Base-by-base conservation (phyloP, 257 asterid species). In the Capsicum pubescens region DNA sequence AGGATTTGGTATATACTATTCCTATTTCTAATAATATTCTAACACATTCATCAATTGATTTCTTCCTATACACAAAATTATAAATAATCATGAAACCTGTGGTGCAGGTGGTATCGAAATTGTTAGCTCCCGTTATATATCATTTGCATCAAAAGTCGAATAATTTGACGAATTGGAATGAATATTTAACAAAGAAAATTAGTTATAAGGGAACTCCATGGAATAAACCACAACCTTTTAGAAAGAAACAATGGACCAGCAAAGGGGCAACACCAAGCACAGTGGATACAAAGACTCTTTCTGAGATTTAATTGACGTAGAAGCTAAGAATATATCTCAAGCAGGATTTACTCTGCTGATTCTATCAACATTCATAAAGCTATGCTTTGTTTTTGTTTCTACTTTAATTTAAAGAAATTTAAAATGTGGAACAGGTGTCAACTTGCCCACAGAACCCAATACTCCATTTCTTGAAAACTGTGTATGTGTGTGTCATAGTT, bases 221-320 rank as follows among this genome's bases (percentile, higher is more conserved):
- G n/a, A 66, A 1, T 48, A 72, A 72, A 11, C 42, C 19, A 72
- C 48, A 76, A 13, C 48, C 13, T 50, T 7, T 76, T 26, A 76
- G 63, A 76, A 76, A 52, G 81, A 76, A 76, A 21, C 46, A 76
- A 21, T 76, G 26, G 48, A 52, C 48, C 26, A 76, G 21, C 63
- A 74, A 54, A 72, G 60, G 44, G 60, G 12, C 42, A 71, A 71
- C 57, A 71, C 46, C 80, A 19, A 54, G 44, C 44, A 48, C 44
- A 11, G 60, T 19, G 80, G 19, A 74, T 7, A 48, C 63, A 32
- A 32, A 3, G 16, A 50, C 63, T 13, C 14, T 74, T 50, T 74
- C n/a, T 13, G 9, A 26, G 8, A 26, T 48, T 13, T 11, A 72
- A 48, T 21, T 50, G 13, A n/a, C 11, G 3, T 50, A 74, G 61